Percentiles rank a stretch among this genome's conserved stretches.
phyloP scores from a whole-genome alignment of 2,329 filamentous ascomycete species.

The Claviceps sp. region DNA sequence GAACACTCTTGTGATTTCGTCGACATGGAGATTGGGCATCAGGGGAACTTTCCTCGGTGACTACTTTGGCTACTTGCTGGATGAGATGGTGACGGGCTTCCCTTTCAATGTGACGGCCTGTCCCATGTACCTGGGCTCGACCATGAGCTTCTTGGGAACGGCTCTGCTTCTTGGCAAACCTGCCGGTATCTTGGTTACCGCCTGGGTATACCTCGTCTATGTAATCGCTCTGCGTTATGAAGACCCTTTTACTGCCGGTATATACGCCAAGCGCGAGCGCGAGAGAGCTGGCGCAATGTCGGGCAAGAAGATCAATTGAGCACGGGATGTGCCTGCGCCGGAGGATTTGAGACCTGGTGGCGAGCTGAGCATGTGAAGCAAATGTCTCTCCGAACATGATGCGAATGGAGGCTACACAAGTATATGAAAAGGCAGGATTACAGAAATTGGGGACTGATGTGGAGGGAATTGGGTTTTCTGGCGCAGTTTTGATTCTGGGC shows the following conservation, averaged over 20 bases:
- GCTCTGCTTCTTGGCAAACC: constrained; percentile 78
- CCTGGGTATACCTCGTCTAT: constrained; percentile 65
- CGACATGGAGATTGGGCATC: constrained; percentile 83
- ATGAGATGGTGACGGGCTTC: constrained; percentile 84
- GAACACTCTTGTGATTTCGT: constrained; percentile 75
- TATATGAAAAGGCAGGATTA: no score
- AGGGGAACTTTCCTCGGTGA: constrained; percentile 95
- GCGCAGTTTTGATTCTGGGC: no score
- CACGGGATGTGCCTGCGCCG: background rate
- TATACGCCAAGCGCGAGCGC: constrained; percentile 75
- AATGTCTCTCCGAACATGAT: no score
- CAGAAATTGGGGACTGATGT: no score
- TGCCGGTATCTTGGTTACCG: constrained; percentile 66
- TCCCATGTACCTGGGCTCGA: constrained; percentile 95
- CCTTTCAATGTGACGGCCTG: constrained; percentile 85
- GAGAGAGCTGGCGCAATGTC: constrained; percentile 34
- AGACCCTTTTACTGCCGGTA: constrained; percentile 86
- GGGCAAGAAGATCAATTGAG: constrained; percentile 39
- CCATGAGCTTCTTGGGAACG: constrained; percentile 81
- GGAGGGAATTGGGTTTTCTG: no score
- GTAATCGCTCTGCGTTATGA: constrained; percentile 71
- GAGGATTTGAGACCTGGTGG: background rate
- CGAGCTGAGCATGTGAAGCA: no score
- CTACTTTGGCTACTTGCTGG: constrained; percentile 98
- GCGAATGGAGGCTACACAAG: no score